Base-by-base conservation (phyloP, 257 asterid species). In the Solanum bulbocastanum region DNA sequence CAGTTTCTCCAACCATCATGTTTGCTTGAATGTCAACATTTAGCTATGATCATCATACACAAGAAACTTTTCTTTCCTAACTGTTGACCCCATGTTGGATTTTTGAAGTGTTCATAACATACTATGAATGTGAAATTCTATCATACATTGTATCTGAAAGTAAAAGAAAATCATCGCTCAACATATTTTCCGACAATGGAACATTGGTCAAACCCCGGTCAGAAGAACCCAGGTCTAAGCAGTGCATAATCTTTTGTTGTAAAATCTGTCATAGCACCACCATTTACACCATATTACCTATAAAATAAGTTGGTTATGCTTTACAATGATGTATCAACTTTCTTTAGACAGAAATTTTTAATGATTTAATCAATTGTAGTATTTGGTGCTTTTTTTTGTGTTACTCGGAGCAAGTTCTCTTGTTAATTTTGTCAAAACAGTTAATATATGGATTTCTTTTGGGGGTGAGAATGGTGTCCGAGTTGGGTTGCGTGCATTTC, bases 1-100 rank as follows among this genome's bases (percentile, higher is more conserved):
- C 69, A 91, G 99, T 93, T 76, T 69, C 66, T 65, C 71, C 71
- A 82, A 82, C 42, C 22, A 32, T 18, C 40, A 49, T 49, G 32
- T 20, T 81, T 87, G 87, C 83, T 72, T 60, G 49, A 35, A 49
- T 85, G 89, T 20, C 37, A 86, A 56, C 44, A 20, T 74, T 68
- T 69, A 40, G 71, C 86, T 82, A 49, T 82, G 65, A 14, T 49
- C 39, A 66, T 66, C 33, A 1, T 30, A 30, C 23, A 25, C 36
- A 25, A 20, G 16, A 40, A 8, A 27, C 35, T 8, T 44, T 27
- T 23, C 68, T 81, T 81, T 81, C 39, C 40, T 30, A 81, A 30
- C 85, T 30, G 20, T 23, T 42, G 65, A 42, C 84, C 27, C 85
- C 37, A 2, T 44, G 39, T 16, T 46, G 40, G 85, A 79, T 79